phyloP scores from a whole-genome alignment of 1,284 basidiomycete species.

The Cryptococcus sp. region DNA sequence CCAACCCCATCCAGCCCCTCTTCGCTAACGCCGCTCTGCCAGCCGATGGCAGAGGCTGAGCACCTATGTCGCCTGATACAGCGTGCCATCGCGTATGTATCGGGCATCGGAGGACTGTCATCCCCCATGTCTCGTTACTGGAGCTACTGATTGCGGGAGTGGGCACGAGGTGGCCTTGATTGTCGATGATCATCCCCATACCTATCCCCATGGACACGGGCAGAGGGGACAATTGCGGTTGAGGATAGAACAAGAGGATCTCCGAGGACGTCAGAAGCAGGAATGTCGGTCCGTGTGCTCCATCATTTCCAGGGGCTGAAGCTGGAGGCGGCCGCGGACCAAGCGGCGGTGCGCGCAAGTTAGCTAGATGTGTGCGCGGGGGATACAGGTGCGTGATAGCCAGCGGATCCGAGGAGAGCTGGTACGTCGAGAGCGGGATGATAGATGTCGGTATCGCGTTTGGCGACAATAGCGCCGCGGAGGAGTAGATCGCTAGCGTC shows the following conservation, averaged over 20 bases:
- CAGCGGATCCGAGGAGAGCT: conserved; percentile 27
- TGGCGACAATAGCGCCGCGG: conserved; percentile 27
- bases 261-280: conserved; percentile 30
- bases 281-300: conserved; percentile 31
- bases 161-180: not conserved
- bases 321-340: conserved; percentile 32
- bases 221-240: not conserved
- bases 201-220: too few relatives aligned
- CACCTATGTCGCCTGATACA: not conserved
- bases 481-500: conserved; percentile 33
- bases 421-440: conserved; percentile 30
- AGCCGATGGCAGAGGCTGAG: not conserved
- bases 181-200: not conserved
- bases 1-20: conserved; percentile 42
- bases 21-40: conserved; percentile 11
- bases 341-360: conserved; percentile 19
- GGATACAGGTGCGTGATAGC: conserved; percentile 37
- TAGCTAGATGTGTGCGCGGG: conserved; percentile 24
- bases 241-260: conserved; percentile 33
- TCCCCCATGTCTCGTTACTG: conserved; percentile 20
- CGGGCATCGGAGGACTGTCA: conserved; percentile 31
- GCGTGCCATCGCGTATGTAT: conserved; percentile 24
- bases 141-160: not conserved
- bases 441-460: conserved; percentile 13
- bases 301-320: conserved; percentile 7